Percentiles rank a stretch among this genome's conserved stretches.
phyloP scores from a whole-genome alignment of 139 green algal genomes.

The Auxenochlorella pyrenoidosa region DNA sequence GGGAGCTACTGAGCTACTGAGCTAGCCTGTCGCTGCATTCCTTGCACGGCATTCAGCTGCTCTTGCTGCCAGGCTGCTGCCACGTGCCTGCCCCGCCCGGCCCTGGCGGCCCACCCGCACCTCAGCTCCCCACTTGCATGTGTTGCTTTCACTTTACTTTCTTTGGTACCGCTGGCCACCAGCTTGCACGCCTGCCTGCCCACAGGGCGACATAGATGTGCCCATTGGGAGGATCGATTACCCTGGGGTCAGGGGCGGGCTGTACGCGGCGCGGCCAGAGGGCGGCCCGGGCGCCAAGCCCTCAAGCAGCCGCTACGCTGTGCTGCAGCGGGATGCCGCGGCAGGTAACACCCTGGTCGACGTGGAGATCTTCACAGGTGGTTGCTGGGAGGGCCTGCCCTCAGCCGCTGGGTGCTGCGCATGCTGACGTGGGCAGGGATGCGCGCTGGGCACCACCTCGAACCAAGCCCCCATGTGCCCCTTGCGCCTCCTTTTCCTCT shows the following conservation, averaged over 20 bases:
- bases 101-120: too few relatives aligned
- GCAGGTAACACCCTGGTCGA: constrained; percentile 24
- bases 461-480: background rate
- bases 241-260: constrained; percentile 41
- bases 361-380: constrained; percentile 36
- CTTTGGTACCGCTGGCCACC: background rate
- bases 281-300: constrained; percentile 45
- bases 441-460: background rate
- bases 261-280: constrained; percentile 44
- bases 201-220: constrained; percentile 42
- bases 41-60: background rate
- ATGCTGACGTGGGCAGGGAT: background rate
- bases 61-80: background rate
- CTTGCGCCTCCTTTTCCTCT: too few relatives aligned
- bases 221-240: constrained; percentile 51
- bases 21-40: too few relatives aligned
- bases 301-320: constrained; percentile 42
- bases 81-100: too few relatives aligned
- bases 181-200: background rate
- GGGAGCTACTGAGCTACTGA: too few relatives aligned
- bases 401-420: background rate
- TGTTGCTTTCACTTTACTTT: too few relatives aligned
- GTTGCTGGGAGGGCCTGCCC: too few relatives aligned
- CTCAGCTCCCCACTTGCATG: too few relatives aligned
- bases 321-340: constrained; percentile 31